phyloP scores from a whole-genome alignment of 2,329 filamentous ascomycete genomes.

The Fusarium sambucinum region DNA sequence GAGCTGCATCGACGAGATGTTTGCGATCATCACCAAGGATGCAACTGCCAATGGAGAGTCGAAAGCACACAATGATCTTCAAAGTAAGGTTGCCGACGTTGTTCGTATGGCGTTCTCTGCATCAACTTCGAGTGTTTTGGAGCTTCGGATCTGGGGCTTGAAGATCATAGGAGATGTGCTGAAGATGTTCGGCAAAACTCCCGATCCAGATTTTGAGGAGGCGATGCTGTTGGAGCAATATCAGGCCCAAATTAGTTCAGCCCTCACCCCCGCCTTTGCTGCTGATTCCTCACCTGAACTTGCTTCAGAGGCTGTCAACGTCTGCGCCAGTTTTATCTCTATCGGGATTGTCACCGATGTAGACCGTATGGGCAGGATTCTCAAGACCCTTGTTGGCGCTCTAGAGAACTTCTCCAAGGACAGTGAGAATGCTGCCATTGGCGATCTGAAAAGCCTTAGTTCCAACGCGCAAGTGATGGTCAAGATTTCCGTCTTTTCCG shows the following conservation, averaged over 20 bases:
- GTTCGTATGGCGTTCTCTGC: slow-evolving; percentile 98
- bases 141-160: slow-evolving; percentile 89
- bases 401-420: slow-evolving; percentile 92
- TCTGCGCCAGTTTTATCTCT: slow-evolving; percentile 97
- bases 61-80: slow-evolving; percentile 80
- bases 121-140: slow-evolving; percentile 91
- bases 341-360: slow-evolving; percentile 98
- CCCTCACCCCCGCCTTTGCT: slow-evolving; percentile 94
- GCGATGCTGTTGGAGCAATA: slow-evolving; percentile 97
- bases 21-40: slow-evolving; percentile 82
- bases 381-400: slow-evolving; percentile 91
- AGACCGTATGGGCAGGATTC: slow-evolving; percentile 97
- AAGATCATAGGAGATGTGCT: slow-evolving; percentile 94
- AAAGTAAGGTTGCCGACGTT: slow-evolving; percentile 88
- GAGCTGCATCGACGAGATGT: slow-evolving; percentile 85
- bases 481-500: slow-evolving; percentile 95
- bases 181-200: slow-evolving; percentile 94
- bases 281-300: slow-evolving; percentile 95
- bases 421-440: slow-evolving; percentile 85
- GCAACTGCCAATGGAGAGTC: slow-evolving; percentile 83
- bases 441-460: slow-evolving; percentile 90
- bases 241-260: slow-evolving; percentile 97
- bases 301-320: slow-evolving; percentile 94
- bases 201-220: slow-evolving; percentile 97
- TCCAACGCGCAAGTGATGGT: slow-evolving; percentile 99